A percentile compares a stretch with the other conserved stretches of the same genome.
Evolutionary conservation across 345 rosid species (phyloP).

Genomic region (Sisymbrium irio): DNA sequence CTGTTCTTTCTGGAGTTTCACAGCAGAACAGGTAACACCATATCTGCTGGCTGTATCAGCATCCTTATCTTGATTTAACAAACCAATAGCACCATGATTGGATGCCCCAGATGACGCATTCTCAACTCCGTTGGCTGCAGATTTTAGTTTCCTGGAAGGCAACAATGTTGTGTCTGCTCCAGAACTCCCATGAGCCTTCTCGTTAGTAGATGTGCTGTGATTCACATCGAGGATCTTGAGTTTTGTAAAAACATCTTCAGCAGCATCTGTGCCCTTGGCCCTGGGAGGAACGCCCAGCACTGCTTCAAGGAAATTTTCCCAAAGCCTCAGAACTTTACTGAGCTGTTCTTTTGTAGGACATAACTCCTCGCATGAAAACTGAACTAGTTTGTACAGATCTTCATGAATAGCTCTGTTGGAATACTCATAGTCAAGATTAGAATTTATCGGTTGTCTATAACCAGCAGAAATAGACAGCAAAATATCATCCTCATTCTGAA

Average conservation of each 20-base stretch:
- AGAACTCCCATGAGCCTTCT: conserved; percentile 54
- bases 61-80: conserved; percentile 47
- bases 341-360: conserved; percentile 92
- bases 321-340: conserved; percentile 79
- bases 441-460: conserved; percentile 57
- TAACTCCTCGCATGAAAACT: conserved; percentile 89
- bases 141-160: conserved; percentile 45
- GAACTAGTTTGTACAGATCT: conserved; percentile 77
- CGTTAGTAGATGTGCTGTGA: conserved; percentile 42
- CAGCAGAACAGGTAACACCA: conserved; percentile 29
- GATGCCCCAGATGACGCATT: conserved; percentile 40
- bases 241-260: conserved; percentile 43
- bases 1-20: conserved; percentile 45
- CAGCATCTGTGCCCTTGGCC: conserved; percentile 39
- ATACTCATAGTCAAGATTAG: conserved; percentile 69
- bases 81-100: conserved; percentile 40
- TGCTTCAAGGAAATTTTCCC: conserved; percentile 84
- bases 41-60: conserved; percentile 39
- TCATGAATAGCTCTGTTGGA: conserved; percentile 61
- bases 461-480: conserved; percentile 77
- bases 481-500: conserved; percentile 67
- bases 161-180: conserved; percentile 31
- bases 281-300: conserved; percentile 63
- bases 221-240: conserved; percentile 23
- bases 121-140: conserved; percentile 45